Percentiles rank a stretch among this genome's conserved stretches.
Conservation (phyloP, 768 basidiomycete species). For the Mycena pura region DNA sequence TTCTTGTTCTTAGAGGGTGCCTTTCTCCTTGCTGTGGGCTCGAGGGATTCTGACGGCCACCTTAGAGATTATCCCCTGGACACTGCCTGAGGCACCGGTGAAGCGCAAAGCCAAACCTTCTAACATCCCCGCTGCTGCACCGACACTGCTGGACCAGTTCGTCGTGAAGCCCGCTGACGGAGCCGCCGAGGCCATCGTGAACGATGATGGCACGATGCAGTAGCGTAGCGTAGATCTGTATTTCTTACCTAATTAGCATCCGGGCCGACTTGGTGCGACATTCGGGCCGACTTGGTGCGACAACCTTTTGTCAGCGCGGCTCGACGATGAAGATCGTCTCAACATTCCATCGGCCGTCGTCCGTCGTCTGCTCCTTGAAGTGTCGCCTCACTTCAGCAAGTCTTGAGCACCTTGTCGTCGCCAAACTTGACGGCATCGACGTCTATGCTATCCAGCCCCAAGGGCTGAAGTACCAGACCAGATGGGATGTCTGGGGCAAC, state of each 20-base stretch:
- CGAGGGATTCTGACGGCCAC: not conserved
- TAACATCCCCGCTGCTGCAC: slow-evolving; percentile 30
- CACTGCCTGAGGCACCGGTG: slow-evolving; percentile 47
- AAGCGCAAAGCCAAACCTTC: slow-evolving; percentile 51
- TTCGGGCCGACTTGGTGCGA: not conserved
- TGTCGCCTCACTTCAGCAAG: slow-evolving; percentile 62
- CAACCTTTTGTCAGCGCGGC: not conserved
- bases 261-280: not conserved
- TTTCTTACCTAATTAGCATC: not conserved
- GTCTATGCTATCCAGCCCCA: slow-evolving; percentile 68
- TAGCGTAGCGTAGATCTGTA: slow-evolving; percentile 25
- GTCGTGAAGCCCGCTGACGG: slow-evolving; percentile 36
- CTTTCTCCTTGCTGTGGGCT: slow-evolving; percentile 1
- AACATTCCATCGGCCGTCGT: slow-evolving; percentile 80
- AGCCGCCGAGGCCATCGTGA: slow-evolving; percentile 45
- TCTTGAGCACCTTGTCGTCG: slow-evolving; percentile 71
- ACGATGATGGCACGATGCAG: slow-evolving; percentile 70
- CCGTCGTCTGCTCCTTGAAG: slow-evolving; percentile 73
- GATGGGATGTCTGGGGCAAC: slow-evolving; percentile 73
- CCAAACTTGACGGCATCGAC: slow-evolving; percentile 70
- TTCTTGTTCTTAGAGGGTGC: slow-evolving; percentile 81
- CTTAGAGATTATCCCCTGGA: slow-evolving; percentile 66
- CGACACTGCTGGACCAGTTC: slow-evolving; percentile 60
- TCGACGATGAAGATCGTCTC: slow-evolving; percentile 62
- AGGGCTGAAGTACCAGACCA: slow-evolving; percentile 66